phyloP scores from a whole-genome alignment of 2,329 filamentous ascomycete species.

The Trichophyton rubrum region DNA sequence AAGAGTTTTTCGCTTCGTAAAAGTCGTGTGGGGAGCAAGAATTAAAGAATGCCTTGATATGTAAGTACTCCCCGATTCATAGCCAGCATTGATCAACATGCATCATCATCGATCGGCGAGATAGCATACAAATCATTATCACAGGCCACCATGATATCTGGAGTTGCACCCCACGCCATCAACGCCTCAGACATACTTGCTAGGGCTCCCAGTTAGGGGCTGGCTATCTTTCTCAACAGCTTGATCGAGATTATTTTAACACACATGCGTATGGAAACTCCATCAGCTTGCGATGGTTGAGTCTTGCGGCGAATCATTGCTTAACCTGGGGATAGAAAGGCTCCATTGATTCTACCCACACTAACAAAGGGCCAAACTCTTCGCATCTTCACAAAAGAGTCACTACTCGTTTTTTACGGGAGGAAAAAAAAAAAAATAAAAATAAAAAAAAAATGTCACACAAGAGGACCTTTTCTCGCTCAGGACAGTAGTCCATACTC shows the following conservation, averaged over 20 bases:
- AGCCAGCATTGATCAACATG: background rate
- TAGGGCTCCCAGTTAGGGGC: background rate
- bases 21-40: background rate
- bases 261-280: background rate
- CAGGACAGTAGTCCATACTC: background rate
- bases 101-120: background rate
- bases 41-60: background rate
- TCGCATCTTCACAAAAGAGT: background rate
- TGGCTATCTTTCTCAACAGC: background rate
- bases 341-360: background rate
- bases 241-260: background rate
- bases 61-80: background rate
- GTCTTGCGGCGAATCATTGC: background rate
- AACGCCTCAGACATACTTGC: background rate
- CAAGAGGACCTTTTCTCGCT: background rate
- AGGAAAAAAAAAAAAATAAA: too few species aligned
- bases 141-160: background rate
- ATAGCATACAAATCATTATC: background rate
- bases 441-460: background rate
- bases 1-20: background rate
- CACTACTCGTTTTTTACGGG: background rate
- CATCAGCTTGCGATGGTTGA: background rate
- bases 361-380: background rate
- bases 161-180: background rate
- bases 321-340: background rate